Evolutionary conservation across 1,139 yeast species (phyloP).

Genomic region (Suhomyces bolitotheri): DNA sequence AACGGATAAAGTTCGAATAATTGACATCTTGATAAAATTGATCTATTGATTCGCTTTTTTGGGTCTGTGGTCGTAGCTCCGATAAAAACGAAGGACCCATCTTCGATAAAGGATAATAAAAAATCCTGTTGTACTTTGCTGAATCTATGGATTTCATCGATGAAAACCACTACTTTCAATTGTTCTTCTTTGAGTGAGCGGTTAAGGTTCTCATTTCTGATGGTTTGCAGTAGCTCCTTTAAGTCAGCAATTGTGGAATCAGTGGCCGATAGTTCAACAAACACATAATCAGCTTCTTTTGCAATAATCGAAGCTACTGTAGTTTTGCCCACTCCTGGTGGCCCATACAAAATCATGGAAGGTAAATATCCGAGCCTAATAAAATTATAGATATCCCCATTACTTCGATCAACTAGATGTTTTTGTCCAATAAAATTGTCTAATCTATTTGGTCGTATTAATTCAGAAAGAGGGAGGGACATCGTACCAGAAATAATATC

Average conservation of each 20-base stretch:
- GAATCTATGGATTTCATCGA: conserved; percentile 48
- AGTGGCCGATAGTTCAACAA: conserved; percentile 44
- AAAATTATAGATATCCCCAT: conserved; percentile 36
- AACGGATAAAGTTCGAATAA: conserved; percentile 30
- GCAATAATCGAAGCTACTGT: conserved; percentile 45
- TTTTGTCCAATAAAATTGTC: conserved; percentile 39
- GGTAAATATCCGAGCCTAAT: conserved; percentile 42
- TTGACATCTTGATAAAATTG: conserved; percentile 45
- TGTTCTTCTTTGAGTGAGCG: conserved; percentile 17
- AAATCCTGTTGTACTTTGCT: conserved; percentile 44
- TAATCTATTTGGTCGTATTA: conserved; percentile 31
- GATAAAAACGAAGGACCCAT: conserved; percentile 42
- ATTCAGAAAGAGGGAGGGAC: conserved; percentile 25
- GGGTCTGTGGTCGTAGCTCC: conserved; percentile 48
- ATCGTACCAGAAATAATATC: too few relatives aligned
- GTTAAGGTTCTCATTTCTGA: conserved; percentile 26
- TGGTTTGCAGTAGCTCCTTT: conserved; percentile 26
- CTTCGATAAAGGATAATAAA: conserved; percentile 41
- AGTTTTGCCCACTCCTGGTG: conserved; percentile 51
- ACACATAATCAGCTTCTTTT: conserved; percentile 33
- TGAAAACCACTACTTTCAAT: conserved; percentile 38
- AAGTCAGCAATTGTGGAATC: conserved; percentile 35
- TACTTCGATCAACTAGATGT: conserved; percentile 29
- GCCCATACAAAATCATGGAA: conserved; percentile 46
- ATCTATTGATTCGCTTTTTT: conserved; percentile 33